These are phyloP conservation scores for Emydomyces testavorans DNA, from an alignment of 2,329 filamentous ascomycete species.

Conservation along the genomic window DNA sequence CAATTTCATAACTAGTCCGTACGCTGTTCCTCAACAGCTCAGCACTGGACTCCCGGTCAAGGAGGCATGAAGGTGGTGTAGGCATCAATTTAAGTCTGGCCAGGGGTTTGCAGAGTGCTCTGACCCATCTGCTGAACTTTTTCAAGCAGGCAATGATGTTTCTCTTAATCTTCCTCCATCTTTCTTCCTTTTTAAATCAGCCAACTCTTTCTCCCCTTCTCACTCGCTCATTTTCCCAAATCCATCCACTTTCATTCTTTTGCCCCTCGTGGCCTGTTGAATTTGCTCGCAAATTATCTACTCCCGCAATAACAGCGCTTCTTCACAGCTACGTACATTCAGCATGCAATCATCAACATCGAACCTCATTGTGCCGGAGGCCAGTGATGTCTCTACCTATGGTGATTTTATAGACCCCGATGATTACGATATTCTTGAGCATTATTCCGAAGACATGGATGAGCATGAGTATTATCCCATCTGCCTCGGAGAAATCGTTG, in stretches of 20 bases:
- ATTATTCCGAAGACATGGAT: slow-evolving; percentile 2
- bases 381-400: slow-evolving; percentile 5
- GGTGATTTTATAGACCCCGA: slow-evolving; percentile 4
- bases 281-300: slow-evolving; percentile 5
- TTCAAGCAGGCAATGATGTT: too few species aligned
- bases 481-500: slow-evolving; percentile 8
- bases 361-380: slow-evolving; percentile 4
- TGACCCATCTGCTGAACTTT: too few species aligned
- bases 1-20: too few species aligned
- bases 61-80: too few species aligned
- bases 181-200: slow-evolving; percentile 2
- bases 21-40: too few species aligned
- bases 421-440: slow-evolving; percentile 3
- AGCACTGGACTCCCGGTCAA: too few species aligned
- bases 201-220: not conserved
- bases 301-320: slow-evolving; percentile 1
- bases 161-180: too few species aligned
- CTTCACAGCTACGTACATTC: slow-evolving; percentile 5
- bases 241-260: slow-evolving; percentile 2
- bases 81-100: too few species aligned
- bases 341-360: slow-evolving; percentile 6
- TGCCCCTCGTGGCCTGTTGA: not conserved
- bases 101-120: too few species aligned
- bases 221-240: not conserved
- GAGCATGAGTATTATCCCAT: slow-evolving; percentile 9